phyloP scores from a whole-genome alignment of 1,284 basidiomycete genomes.

The Naganishia sp. region DNA sequence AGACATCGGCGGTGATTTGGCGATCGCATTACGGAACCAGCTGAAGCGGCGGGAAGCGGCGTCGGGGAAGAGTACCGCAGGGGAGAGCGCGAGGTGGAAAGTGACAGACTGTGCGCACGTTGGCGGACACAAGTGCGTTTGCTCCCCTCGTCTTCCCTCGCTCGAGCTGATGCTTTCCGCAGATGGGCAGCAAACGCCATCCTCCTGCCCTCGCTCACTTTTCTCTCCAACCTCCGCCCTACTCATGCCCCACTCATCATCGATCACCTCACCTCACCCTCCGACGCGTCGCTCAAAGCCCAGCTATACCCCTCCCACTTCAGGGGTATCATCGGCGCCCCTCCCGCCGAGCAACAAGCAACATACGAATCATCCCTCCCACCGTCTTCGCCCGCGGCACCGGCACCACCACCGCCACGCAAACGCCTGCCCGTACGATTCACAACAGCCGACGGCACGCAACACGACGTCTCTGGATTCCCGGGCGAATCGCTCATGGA shows the following conservation, averaged over 20 bases:
- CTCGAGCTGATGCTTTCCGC: neutral
- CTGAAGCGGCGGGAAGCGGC: conserved; percentile 39
- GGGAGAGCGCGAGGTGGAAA: conserved; percentile 33
- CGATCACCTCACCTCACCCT: conserved; percentile 55
- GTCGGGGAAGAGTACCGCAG: neutral
- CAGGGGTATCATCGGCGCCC: conserved; percentile 74
- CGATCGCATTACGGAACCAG: conserved; percentile 50
- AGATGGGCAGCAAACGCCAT: conserved; percentile 79
- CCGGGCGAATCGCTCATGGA: conserved; percentile 48
- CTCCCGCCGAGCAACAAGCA: conserved; percentile 64
- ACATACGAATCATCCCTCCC: neutral
- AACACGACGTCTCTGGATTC: conserved; percentile 37
- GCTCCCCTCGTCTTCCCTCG: conserved; percentile 7
- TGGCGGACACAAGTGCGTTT: conserved; percentile 75
- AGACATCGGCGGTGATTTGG: conserved; percentile 60
- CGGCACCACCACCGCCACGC: neutral
- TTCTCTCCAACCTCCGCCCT: conserved; percentile 66
- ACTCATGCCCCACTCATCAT: conserved; percentile 62
- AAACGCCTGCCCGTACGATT: conserved; percentile 39
- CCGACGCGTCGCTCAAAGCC: neutral
- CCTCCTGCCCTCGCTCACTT: conserved; percentile 73
- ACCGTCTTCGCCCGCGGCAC: neutral
- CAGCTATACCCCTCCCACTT: conserved; percentile 55
- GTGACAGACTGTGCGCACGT: conserved; percentile 74
- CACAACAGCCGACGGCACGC: conserved; percentile 42